Base-by-base conservation (phyloP, 441 rosid genomes). In the Pelargonium fulgidum region DNA sequence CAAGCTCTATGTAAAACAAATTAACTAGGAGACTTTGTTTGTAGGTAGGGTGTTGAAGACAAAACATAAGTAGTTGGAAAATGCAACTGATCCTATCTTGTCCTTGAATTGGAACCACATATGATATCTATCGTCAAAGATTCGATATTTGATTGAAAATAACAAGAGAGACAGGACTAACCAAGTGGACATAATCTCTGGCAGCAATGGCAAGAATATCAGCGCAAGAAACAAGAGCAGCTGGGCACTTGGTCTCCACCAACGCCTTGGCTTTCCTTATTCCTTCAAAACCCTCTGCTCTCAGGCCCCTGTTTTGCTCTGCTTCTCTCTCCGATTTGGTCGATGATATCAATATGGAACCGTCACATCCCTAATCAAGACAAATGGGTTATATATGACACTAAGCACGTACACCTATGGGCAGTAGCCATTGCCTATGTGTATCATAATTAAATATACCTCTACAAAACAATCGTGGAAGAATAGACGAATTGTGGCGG, bases 391-490 rank as follows among this genome's bases (percentile, higher is more conserved):
- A 3, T 26, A 3, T 0, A 2, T 26, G 3, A 26, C 33, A 3
- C 33, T 26, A 26, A 26, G 3, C 33, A 26, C 3, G 2, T 22
- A 22, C 24, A 22, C 33, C 2, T 26, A 26, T 0, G 33, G 33
- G 33, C 33, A 26, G 3, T 26, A n/a, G n/a, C n/a, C n/a, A n/a
- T n/a, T n/a, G n/a, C n/a, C n/a, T n/a, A n/a, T n/a, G n/a, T n/a
- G n/a, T n/a, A n/a, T n/a, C n/a, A n/a, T n/a, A n/a, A n/a, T n/a
- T n/a, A n/a, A n/a, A n/a, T n/a, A n/a, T n/a, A n/a, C n/a, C 75
- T 87, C 84, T 20, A 87, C 81, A 64, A 87, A 87, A 82, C 89
- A 87, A 75, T 87, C 91, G 16, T 87, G 91, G 82, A 87, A 87
- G 80, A 85, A 84, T 70, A 87, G 84, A 16, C 86, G 86, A 64